phyloP scores from a whole-genome alignment of 805 yeast genomes.

The Metschnikowia matae region DNA sequence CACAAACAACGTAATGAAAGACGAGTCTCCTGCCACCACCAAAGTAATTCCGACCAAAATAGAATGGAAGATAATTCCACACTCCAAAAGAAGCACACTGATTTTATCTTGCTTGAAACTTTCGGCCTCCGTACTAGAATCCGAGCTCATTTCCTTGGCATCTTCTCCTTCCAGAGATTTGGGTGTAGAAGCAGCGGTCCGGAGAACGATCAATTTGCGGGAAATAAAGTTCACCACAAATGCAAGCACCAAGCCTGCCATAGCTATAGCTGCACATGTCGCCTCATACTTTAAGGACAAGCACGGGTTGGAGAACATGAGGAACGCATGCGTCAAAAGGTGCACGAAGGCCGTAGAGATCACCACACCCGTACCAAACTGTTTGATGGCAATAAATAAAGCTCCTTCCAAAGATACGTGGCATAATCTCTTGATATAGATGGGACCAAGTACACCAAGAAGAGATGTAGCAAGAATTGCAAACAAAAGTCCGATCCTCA shows the following conservation, averaged over 20 bases:
- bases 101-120: not conserved
- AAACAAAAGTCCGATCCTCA: slow-evolving; percentile 25
- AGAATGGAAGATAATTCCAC: slow-evolving; percentile 28
- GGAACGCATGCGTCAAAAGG: slow-evolving; percentile 25
- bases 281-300: slow-evolving; percentile 23
- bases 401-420: slow-evolving; percentile 2
- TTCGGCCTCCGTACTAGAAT: not conserved
- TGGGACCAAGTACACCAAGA: slow-evolving; percentile 4
- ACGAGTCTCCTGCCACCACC: slow-evolving; percentile 24
- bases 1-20: slow-evolving; percentile 24
- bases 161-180: not conserved
- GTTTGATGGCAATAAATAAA: not conserved
- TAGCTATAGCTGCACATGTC: slow-evolving; percentile 24
- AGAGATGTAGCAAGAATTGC: slow-evolving; percentile 4
- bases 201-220: not conserved
- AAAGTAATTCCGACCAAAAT: slow-evolving; percentile 26
- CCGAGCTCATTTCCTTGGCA: not conserved
- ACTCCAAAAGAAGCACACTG: slow-evolving; percentile 18
- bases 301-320: slow-evolving; percentile 27
- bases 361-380: slow-evolving; percentile 30
- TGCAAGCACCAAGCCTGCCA: slow-evolving; percentile 27
- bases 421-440: not conserved
- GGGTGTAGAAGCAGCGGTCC: not conserved
- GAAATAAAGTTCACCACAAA: slow-evolving; percentile 22
- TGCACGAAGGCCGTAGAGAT: slow-evolving; percentile 33